These are phyloP conservation scores for Tylopilus rubrobrunneus DNA, from an alignment of 768 basidiomycete genomes.

Conservation along the genomic window DNA sequence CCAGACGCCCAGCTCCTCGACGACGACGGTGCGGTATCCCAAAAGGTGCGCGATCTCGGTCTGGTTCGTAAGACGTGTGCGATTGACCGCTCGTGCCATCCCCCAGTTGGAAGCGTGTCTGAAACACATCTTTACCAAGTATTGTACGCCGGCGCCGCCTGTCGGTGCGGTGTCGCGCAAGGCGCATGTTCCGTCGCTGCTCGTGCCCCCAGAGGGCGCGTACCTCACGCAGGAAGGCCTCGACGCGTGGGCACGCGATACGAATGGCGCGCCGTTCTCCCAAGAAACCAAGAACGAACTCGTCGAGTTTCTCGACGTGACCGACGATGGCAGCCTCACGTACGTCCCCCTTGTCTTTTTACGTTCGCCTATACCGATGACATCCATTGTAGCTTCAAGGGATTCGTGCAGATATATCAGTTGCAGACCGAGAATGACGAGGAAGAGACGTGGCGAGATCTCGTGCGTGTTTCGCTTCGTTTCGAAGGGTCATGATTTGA, in stretches of 20 bases:
- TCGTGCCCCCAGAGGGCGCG: constrained; percentile 49
- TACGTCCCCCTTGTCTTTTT: constrained; percentile 34
- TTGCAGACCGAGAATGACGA: constrained; percentile 84
- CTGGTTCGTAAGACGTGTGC: background rate
- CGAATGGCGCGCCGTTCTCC: constrained; percentile 78
- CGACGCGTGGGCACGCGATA: constrained; percentile 74
- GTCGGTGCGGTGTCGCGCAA: constrained; percentile 8
- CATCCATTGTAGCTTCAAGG: constrained; percentile 53
- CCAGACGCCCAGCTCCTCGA: constrained; percentile 59
- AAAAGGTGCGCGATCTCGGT: constrained; percentile 41
- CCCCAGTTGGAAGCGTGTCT: constrained; percentile 63
- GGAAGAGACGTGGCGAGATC: constrained; percentile 80
- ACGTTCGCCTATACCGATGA: background rate
- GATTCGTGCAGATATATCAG: constrained; percentile 80
- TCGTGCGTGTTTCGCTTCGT: constrained; percentile 42
- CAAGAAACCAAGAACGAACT: constrained; percentile 77
- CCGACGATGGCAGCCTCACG: constrained; percentile 69
- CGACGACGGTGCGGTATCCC: constrained; percentile 64
- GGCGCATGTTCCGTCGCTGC: constrained; percentile 30
- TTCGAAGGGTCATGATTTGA: background rate
- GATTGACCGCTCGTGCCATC: background rate
- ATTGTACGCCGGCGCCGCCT: constrained; percentile 49
- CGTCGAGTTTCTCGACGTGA: constrained; percentile 70
- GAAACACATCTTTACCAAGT: constrained; percentile 76
- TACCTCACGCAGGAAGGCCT: constrained; percentile 57